A percentile compares a stretch with the other conserved stretches of the same genome.
These are phyloP conservation scores for Amylocarpus encephaloides DNA, from an alignment of 2,329 filamentous ascomycete genomes.

Conservation along the genomic window DNA sequence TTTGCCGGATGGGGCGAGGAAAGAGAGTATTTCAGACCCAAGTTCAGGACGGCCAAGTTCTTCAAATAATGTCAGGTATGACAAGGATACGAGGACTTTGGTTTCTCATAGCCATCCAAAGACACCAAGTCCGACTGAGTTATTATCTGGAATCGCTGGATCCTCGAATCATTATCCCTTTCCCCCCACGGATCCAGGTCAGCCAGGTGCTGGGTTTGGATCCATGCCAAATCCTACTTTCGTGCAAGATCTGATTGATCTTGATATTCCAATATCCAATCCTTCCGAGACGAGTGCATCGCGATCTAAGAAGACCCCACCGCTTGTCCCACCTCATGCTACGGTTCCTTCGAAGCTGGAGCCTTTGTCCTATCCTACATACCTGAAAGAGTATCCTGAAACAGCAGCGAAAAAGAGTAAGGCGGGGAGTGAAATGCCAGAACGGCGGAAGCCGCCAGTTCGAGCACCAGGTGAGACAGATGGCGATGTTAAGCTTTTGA, in stretches of 20 bases:
- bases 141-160: conserved; percentile 20
- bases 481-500: conserved; percentile 17
- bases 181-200: conserved; percentile 26
- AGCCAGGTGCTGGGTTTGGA: conserved; percentile 25
- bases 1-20: conserved; percentile 20
- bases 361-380: conserved; percentile 33
- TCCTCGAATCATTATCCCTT: conserved; percentile 29
- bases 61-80: conserved; percentile 26
- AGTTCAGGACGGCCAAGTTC: conserved; percentile 11
- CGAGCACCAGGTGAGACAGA: conserved; percentile 12
- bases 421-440: conserved; percentile 25
- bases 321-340: conserved; percentile 24
- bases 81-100: conserved; percentile 30
- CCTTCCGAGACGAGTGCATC: conserved; percentile 19
- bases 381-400: conserved; percentile 33
- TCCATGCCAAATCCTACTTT: conserved; percentile 22
- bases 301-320: conserved; percentile 28
- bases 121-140: conserved; percentile 22
- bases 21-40: conserved; percentile 19
- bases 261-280: conserved; percentile 17
- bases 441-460: conserved; percentile 24
- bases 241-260: conserved; percentile 24
- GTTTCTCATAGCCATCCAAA: conserved; percentile 19
- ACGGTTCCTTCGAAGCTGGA: conserved; percentile 31
- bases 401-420: conserved; percentile 25